Percentiles rank a stretch among this genome's conserved stretches.
Conservation (phyloP, 1,284 basidiomycete genomes). For the Grifola frondosa region DNA sequence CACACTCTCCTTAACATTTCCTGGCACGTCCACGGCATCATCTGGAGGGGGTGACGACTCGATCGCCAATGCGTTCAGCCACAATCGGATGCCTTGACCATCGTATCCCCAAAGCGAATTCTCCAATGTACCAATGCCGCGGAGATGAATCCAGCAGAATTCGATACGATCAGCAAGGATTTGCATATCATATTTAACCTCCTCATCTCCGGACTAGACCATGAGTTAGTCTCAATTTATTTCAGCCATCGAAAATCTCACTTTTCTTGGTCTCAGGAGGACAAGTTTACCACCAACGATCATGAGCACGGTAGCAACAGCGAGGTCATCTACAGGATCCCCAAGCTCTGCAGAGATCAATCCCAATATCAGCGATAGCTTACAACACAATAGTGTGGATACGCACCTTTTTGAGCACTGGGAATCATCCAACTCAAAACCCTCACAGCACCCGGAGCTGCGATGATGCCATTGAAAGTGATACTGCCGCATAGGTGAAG, state of each 20-base stretch:
- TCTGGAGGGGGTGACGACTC: constrained; percentile 51
- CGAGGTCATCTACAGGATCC: constrained; percentile 91
- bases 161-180: constrained; percentile 95
- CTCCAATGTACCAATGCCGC: constrained; percentile 89
- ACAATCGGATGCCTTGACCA: constrained; percentile 85
- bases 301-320: constrained; percentile 94
- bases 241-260: constrained; percentile 25
- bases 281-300: constrained; percentile 93
- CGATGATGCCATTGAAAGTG: constrained; percentile 90
- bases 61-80: constrained; percentile 93
- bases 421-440: constrained; percentile 98
- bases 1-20: constrained; percentile 88
- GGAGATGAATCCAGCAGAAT: constrained; percentile 97
- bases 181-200: constrained; percentile 97
- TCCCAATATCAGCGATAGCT: not conserved
- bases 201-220: constrained; percentile 72
- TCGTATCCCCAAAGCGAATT: constrained; percentile 99
- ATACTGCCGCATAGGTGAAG: constrained; percentile 94
- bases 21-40: constrained; percentile 39
- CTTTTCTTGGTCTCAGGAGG: constrained; percentile 82
- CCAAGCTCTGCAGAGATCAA: constrained; percentile 67
- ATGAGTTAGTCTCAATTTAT: not conserved
- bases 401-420: constrained; percentile 84
- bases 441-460: constrained; percentile 81
- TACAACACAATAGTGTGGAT: not conserved